These are phyloP conservation scores for Mortierella polycephala DNA, from an alignment of 371 early-diverging fungal species.

Conservation along the genomic window DNA sequence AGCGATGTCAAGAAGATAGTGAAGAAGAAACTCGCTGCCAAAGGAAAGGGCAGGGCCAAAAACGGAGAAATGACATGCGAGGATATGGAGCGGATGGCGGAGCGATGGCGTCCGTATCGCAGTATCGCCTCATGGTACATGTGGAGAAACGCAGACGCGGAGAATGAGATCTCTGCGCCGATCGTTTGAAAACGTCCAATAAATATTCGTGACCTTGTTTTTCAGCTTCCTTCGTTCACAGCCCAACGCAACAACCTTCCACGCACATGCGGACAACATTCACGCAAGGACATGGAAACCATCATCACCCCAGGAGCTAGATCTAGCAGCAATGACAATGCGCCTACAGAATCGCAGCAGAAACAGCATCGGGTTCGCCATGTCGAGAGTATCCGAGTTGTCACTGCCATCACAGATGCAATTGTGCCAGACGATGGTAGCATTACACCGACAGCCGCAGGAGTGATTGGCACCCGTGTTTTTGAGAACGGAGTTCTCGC, in stretches of 20 bases:
- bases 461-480: constrained; percentile 20
- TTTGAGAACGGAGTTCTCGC: constrained; percentile 29
- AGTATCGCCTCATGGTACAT: constrained; percentile 76
- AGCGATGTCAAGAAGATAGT: constrained; percentile 14
- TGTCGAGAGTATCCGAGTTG: constrained; percentile 22
- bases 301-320: constrained; percentile 13
- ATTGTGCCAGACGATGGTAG: constrained; percentile 31
- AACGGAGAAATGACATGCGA: constrained; percentile 57
- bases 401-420: constrained; percentile 21
- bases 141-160: constrained; percentile 62
- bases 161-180: constrained; percentile 24
- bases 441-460: constrained; percentile 23
- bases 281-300: constrained; percentile 1
- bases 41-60: constrained; percentile 58
- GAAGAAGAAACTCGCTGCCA: constrained; percentile 44
- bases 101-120: constrained; percentile 70
- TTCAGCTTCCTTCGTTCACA: neutral
- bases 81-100: constrained; percentile 61
- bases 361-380: neutral
- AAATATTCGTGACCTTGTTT: neutral
- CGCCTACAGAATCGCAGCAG: neutral
- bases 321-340: neutral
- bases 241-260: neutral
- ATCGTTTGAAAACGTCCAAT: constrained; percentile 1
- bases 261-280: too few species aligned